phyloP scores from a whole-genome alignment of 176 grass and related monocot species.

The Tillandsia fasciculata region DNA sequence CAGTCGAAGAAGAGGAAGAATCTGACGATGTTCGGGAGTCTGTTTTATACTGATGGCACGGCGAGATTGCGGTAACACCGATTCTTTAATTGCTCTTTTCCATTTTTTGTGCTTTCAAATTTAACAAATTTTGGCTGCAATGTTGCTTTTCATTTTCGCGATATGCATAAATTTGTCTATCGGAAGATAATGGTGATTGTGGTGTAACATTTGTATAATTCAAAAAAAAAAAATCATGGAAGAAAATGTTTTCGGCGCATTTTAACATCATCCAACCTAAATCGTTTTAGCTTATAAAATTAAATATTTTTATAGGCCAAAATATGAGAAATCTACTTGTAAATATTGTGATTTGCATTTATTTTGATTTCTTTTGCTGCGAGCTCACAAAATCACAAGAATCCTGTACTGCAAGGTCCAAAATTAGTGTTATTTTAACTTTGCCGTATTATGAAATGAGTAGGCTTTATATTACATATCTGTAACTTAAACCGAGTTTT shows the following conservation, averaged over 20 bases:
- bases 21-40: conserved; percentile 54
- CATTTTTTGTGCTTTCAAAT: neutral
- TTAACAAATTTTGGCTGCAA: neutral
- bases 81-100: neutral
- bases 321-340: too few relatives aligned
- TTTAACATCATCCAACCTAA: neutral
- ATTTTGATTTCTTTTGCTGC: neutral
- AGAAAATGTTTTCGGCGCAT: too few relatives aligned
- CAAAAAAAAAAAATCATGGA: too few relatives aligned
- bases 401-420: conserved; percentile 5
- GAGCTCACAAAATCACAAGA: neutral
- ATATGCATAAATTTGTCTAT: neutral
- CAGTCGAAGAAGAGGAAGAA: conserved; percentile 32
- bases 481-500: too few relatives aligned
- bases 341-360: too few relatives aligned
- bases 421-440: too few relatives aligned
- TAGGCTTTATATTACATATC: too few relatives aligned
- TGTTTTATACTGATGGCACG: conserved; percentile 30
- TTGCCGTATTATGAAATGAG: too few relatives aligned
- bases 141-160: neutral
- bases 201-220: too few relatives aligned
- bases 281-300: conserved; percentile 3
- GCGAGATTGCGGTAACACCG: neutral
- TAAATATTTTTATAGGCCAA: neutral
- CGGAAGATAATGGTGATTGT: neutral